phyloP scores from a whole-genome alignment of 2,329 filamentous ascomycete species.

The Hysterium pulicare region DNA sequence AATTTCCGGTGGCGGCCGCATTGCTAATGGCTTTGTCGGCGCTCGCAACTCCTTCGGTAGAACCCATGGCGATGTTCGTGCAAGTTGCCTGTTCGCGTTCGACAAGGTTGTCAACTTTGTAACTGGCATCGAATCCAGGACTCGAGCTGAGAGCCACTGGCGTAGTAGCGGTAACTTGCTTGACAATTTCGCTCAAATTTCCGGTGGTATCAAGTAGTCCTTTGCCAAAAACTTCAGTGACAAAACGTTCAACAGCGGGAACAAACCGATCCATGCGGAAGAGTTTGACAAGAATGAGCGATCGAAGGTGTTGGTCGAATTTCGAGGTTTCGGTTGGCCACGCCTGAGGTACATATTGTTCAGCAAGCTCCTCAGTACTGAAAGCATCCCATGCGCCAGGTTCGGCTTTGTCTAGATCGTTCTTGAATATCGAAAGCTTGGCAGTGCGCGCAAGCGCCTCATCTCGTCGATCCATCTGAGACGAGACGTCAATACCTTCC shows the following conservation, averaged over 20 bases:
- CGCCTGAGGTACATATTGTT: constrained; percentile 73
- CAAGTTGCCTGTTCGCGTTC: constrained; percentile 78
- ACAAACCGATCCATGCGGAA: constrained; percentile 96
- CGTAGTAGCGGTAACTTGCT: constrained; percentile 76
- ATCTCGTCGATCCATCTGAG: constrained; percentile 59
- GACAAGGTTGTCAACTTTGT: constrained; percentile 96
- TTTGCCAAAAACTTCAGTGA: constrained; percentile 77
- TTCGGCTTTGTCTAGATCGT: constrained; percentile 62
- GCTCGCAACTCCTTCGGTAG: constrained; percentile 85
- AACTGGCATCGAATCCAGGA: constrained; percentile 95
- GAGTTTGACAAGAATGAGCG: constrained; percentile 87
- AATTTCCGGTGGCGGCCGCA: constrained; percentile 85
- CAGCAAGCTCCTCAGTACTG: constrained; percentile 79
- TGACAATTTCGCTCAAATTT: constrained; percentile 80
- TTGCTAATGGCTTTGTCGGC: constrained; percentile 95
- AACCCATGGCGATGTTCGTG: constrained; percentile 98
- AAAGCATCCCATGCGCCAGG: constrained; percentile 74
- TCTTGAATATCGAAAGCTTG: constrained; percentile 70
- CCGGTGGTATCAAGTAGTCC: constrained; percentile 79
- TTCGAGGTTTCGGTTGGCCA: constrained; percentile 65
- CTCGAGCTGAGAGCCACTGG: constrained; percentile 92
- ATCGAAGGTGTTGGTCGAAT: constrained; percentile 73
- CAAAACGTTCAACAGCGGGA: constrained; percentile 87
- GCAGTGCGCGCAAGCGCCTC: constrained; percentile 66
- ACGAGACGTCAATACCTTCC: constrained; percentile 75